Conservation (phyloP, 2,329 filamentous ascomycete species). For the Stromatinia cepivora region DNA sequence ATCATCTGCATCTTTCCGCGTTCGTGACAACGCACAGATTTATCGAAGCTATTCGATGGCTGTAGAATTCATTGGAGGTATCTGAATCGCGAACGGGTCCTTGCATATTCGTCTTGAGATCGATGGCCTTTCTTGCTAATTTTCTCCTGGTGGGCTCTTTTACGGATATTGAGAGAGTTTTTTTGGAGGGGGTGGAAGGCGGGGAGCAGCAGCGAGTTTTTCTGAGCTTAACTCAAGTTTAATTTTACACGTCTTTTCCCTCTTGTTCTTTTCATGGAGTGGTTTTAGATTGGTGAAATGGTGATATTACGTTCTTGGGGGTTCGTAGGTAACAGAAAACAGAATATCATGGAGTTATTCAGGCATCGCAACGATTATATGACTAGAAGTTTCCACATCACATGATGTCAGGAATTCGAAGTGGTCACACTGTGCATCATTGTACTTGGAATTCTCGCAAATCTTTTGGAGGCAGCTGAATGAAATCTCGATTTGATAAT, state of each 20-base stretch:
- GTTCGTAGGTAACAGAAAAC: not conserved
- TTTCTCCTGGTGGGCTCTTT: too few species aligned
- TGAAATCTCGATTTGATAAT: too few species aligned
- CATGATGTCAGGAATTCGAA: not conserved
- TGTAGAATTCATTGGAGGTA: not conserved
- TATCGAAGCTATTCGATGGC: not conserved
- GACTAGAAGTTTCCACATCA: not conserved
- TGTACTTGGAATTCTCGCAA: not conserved
- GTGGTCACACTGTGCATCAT: not conserved
- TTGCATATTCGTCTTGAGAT: not conserved
- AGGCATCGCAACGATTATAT: not conserved
- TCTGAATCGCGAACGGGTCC: not conserved
- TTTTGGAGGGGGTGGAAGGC: too few species aligned
- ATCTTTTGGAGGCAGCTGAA: too few species aligned
- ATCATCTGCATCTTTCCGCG: not conserved
- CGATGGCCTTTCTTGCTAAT: not conserved
- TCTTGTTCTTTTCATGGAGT: too few species aligned
- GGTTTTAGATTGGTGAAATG: not conserved
- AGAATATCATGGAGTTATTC: not conserved
- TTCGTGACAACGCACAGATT: not conserved
- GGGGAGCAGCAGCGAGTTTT: too few species aligned
- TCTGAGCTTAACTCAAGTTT: not conserved
- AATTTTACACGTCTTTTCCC: rapidly evolving
- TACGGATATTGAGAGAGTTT: too few species aligned
- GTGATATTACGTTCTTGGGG: rapidly evolving